Base-by-base conservation (phyloP, 2,329 filamentous ascomycete species). In the Aspergillus tanneri region DNA sequence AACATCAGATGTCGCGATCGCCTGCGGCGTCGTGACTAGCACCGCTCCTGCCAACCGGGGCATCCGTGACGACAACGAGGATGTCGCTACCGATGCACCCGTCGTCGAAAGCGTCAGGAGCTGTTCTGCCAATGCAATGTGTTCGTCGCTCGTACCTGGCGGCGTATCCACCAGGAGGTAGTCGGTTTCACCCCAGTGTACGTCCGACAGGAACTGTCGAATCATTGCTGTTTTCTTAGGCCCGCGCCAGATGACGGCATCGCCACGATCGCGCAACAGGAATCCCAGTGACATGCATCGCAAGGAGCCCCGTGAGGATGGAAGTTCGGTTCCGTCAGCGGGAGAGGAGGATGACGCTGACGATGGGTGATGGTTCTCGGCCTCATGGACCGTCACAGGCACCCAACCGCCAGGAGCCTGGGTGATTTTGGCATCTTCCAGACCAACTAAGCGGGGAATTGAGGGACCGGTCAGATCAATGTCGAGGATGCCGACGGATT, bases 201-300 rank as follows among this genome's bases (percentile, higher is more conserved):
- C 91, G 64, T 96, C 91, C 1, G 88, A 87, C 22, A 99, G 77
- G 66, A 99, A 99, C 69, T 99, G 93, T 32, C 91, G 84, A 49
- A 99, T 90, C 93, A 99, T 99, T 42, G 93, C 93, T 4, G 93
- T 99, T 75, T 99, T 99, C 73, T 99, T 99, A 2, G 93, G 93
- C 0, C 93, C 93, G 44, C 93, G 83, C 93, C 93, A 99, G 30
- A 99, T 93, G 0, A 99, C 91, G 0, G 93, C 92, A 61, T 96
- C 90, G 53, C 88, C 88, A 59, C 92, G 79, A 52, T 84, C 82
- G 3, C 86, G 84, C 5, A 99, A 79, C 5, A 99, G 80, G 62
- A 99, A 97, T 2, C 91, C 93, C 1, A 99, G 77, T 46, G 90
- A 96, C 87, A 97, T 96, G 68, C 90, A 93, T 52, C 73, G 69